Conservation (phyloP, 2,329 filamentous ascomycete genomes). For the Fusarium torulosum region DNA sequence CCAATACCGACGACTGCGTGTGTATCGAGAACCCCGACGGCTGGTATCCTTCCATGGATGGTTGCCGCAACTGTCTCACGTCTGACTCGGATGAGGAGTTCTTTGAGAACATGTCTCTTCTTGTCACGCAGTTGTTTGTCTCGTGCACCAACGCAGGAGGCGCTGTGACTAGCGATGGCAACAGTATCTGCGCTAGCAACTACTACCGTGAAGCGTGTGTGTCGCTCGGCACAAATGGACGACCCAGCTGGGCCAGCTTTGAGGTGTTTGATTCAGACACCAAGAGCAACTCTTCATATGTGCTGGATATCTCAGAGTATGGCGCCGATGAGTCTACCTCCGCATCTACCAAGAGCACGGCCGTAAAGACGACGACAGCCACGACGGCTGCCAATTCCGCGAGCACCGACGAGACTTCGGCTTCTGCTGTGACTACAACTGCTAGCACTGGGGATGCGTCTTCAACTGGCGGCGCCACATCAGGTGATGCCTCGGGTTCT, state of each 20-base stretch:
- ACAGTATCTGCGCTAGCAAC: conserved; percentile 36
- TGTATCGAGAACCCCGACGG: conserved; percentile 39
- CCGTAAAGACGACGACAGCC: conserved; percentile 2
- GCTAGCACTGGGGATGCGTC: not conserved
- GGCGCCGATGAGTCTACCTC: conserved; percentile 14
- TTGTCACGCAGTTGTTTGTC: conserved; percentile 42
- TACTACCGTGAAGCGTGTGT: conserved; percentile 32
- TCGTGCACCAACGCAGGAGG: conserved; percentile 39
- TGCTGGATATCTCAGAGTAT: conserved; percentile 29
- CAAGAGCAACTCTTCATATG: conserved; percentile 22
- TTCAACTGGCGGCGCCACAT: not conserved
- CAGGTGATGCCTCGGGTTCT: not conserved
- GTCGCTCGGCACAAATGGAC: conserved; percentile 22
- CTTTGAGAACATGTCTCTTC: conserved; percentile 34
- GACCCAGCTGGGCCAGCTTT: conserved; percentile 32
- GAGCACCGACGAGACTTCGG: not conserved
- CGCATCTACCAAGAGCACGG: conserved; percentile 5
- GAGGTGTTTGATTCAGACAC: conserved; percentile 3
- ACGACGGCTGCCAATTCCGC: conserved; percentile 11
- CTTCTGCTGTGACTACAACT: conserved; percentile 1
- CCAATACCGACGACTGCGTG: conserved; percentile 27
- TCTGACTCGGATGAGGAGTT: conserved; percentile 26
- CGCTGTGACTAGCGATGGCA: conserved; percentile 34
- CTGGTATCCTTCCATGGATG: conserved; percentile 42
- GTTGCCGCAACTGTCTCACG: conserved; percentile 37